Evolutionary conservation across 2,329 filamentous ascomycete species (phyloP).

Genomic region (Pseudofabraea citricarpa): DNA sequence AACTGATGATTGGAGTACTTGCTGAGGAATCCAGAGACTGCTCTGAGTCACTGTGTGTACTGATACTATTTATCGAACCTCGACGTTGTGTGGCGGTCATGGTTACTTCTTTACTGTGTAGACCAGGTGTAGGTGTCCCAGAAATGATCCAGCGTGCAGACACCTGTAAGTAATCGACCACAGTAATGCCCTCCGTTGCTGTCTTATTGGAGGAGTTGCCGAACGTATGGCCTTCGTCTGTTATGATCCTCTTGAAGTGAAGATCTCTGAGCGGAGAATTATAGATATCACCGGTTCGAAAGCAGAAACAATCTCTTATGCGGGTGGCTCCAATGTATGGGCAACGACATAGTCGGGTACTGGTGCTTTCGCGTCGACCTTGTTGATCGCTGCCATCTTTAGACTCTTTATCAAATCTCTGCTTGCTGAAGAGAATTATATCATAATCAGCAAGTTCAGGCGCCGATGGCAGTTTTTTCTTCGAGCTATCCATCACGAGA

Average conservation of each 20-base stretch:
- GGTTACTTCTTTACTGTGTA: conserved; percentile 66
- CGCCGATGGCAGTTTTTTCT: conserved; percentile 49
- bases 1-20: background rate
- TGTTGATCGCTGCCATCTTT: conserved; percentile 41
- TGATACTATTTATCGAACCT: background rate
- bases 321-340: conserved; percentile 35
- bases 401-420: conserved; percentile 66
- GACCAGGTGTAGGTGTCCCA: conserved; percentile 79
- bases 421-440: conserved; percentile 71
- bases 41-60: background rate
- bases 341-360: conserved; percentile 7
- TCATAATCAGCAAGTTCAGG: conserved; percentile 63
- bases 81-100: no score
- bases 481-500: conserved; percentile 52
- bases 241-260: conserved; percentile 83
- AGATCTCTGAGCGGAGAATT: conserved; percentile 62
- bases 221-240: conserved; percentile 87
- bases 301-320: conserved; percentile 38
- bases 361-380: conserved; percentile 29
- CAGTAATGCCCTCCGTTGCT: conserved; percentile 50
- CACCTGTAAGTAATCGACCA: conserved; percentile 51
- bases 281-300: conserved; percentile 34
- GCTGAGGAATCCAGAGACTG: background rate
- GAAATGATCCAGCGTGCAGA: conserved; percentile 85
- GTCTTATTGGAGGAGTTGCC: conserved; percentile 55